Base-by-base conservation (phyloP, 352 stramenopile genomes). In the Phytophthora cactorum region DNA sequence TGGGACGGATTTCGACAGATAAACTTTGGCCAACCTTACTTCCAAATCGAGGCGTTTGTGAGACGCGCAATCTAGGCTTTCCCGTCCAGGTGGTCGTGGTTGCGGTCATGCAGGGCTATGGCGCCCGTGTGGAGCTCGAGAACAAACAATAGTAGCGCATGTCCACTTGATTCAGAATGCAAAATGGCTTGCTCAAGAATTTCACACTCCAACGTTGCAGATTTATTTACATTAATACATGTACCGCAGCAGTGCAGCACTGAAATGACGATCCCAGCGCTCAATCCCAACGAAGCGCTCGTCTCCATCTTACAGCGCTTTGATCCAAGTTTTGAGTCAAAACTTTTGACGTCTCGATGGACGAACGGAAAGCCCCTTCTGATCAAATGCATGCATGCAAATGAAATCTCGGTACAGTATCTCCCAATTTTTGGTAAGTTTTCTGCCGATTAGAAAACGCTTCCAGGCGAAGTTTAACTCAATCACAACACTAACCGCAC, bases 281-380 rank as follows among this genome's bases (percentile, higher is more conserved):
- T 59, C 29, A 41, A 59, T 60, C 59, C 32, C 11, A 46, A 44
- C 56, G 31, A 28, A 34, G 28, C 54, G 27, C 41, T 61, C 43
- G 54, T 61, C 29, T 52, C 43, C 54, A 60, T 39, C 15, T 29
- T 51, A n/a, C 32, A 57, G 47, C 28, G 17, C 49, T 32, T 52
- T 52, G 4, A 9, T 43, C 36, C 10, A 43, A 22, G 22, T 22
- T 22, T 22, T 22, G 22, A 22, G 22, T 22, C 22, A 22, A 22
- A 43, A 43, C 10, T 43, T 43, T 43, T 10, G 39, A 17, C 32
- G 39, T 69, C 45, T 68, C 54, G 62, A 47, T 58, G 62, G 46
- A 63, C 62, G 62, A 32, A 68, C 46, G 17, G 22, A 59, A 59
- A 59, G 54, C 15, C 62, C 29, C 46, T 64, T 70, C 62, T 70